Evolutionary conservation across 2,329 filamentous ascomycete species (phyloP), one percentile per base, ranked within the genome.

Genomic region (Fusarium euwallaceae): DNA sequence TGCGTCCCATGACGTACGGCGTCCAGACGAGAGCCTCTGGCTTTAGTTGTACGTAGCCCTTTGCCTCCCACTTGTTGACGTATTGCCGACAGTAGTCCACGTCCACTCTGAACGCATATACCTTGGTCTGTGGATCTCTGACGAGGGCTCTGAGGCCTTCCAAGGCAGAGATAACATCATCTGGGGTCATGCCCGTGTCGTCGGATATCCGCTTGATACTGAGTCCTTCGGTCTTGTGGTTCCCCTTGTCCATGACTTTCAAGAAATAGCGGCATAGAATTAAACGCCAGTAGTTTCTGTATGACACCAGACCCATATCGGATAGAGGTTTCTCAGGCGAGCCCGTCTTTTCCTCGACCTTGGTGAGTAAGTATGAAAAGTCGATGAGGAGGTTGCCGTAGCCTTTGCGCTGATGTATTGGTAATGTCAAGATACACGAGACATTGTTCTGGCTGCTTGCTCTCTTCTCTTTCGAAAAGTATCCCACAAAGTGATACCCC

Each of bases 401-500:
- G 67, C 97, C 97, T 82, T 98, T 98, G 65, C 97, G 92, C 85
- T 98, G 96, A 81, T 98, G 97, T 64, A 98, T 98, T 0, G 97
- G 97, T 43, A 99, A 86, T 5, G 97, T 98, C 58, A 99, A 86
- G 77, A 99, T 99, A 83, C 97, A 99, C 10, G 95, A 98, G 58
- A 99, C 97, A 75, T 99, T 99, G 83, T 99, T 98, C 78, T 95
- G 93, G 71, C 95, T 97, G 82, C 94, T 96, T 3, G 95, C 93
- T 51, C 97, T 90, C 84, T 99, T 99, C 84, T 99, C 97, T 82
- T 99, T 99, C 61, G 97, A 98, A 79, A 99, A 99, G 81, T 99
- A 99, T n/a, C 97, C 97, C 29, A 98, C 96, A 76, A 99, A 97
- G 81, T 98, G 97, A 80, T 97, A 98, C 20, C 96, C 96, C 20